Percentiles rank a stretch among this genome's conserved stretches.
phyloP scores from a whole-genome alignment of 768 basidiomycete genomes.

The Pleurotus salmoneostramineus region DNA sequence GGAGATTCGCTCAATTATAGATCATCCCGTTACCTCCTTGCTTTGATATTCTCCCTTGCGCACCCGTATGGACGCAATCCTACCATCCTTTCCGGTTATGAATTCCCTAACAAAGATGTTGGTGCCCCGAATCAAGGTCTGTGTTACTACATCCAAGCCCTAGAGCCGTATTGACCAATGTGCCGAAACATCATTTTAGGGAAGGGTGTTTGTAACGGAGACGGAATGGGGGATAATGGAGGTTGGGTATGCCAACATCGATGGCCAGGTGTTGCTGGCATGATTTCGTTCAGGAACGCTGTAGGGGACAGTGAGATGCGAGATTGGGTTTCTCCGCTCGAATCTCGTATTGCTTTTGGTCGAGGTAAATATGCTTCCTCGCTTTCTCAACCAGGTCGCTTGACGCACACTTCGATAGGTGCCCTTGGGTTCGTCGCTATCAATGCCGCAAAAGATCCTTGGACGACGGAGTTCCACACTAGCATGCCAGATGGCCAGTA shows the following conservation, averaged over 20 bases:
- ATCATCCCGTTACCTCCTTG: slow-evolving; percentile 38
- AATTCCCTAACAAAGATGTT: slow-evolving; percentile 27
- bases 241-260: slow-evolving; percentile 45
- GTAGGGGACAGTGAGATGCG: slow-evolving; percentile 33
- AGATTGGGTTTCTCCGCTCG: slow-evolving; percentile 29
- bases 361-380: slow-evolving; percentile 27
- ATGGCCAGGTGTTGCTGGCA: slow-evolving; percentile 35
- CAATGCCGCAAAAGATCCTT: slow-evolving; percentile 40
- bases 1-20: slow-evolving; percentile 37
- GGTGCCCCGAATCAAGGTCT: slow-evolving; percentile 21
- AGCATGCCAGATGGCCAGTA: slow-evolving; percentile 40
- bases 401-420: slow-evolving; percentile 19
- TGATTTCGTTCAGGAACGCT: slow-evolving; percentile 33
- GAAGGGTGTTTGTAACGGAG: background rate
- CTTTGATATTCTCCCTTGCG: slow-evolving; percentile 43
- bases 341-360: slow-evolving; percentile 45
- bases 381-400: background rate
- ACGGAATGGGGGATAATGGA: background rate
- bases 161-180: no score
- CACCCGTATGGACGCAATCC: slow-evolving; percentile 44
- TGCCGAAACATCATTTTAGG: background rate
- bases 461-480: slow-evolving; percentile 42
- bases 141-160: background rate
- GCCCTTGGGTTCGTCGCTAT: slow-evolving; percentile 45
- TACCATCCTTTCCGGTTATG: slow-evolving; percentile 40